phyloP scores from a whole-genome alignment of 495 filamentous ascomycete species.

The Halenospora varia region DNA sequence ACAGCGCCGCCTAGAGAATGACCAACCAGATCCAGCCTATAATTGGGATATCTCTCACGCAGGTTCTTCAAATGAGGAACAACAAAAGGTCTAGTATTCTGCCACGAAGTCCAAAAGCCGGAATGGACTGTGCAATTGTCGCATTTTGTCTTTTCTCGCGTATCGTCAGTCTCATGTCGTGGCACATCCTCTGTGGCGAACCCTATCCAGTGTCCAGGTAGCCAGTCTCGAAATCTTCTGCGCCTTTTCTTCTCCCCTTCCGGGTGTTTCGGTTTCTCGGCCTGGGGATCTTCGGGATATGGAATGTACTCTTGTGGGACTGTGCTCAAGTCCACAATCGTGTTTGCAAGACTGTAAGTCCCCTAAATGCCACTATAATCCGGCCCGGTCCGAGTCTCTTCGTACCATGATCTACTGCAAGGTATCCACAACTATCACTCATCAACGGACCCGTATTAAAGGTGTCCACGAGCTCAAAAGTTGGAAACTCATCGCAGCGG shows the following conservation, averaged over 20 bases:
- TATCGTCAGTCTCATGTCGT: neutral
- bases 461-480: conserved; percentile 74
- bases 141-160: conserved; percentile 43
- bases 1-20: conserved; percentile 94
- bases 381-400: conserved; percentile 11
- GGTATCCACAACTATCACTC: conserved; percentile 90
- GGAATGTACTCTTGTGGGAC: conserved; percentile 87
- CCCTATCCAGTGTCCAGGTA: neutral
- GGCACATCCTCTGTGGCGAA: neutral
- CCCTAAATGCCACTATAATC: conserved; percentile 94
- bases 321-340: conserved; percentile 81
- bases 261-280: neutral
- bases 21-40: conserved; percentile 69
- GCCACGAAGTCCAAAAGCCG: conserved; percentile 85
- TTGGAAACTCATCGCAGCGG: conserved; percentile 75
- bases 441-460: conserved; percentile 88
- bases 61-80: conserved; percentile 50
- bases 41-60: conserved; percentile 55
- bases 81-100: conserved; percentile 60
- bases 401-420: conserved; percentile 71
- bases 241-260: neutral
- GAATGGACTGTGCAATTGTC: conserved; percentile 85
- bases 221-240: neutral
- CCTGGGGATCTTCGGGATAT: conserved; percentile 54
- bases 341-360: conserved; percentile 89